Conservation (phyloP, 2,329 filamentous ascomycete species). For the Fusarium begoniae region DNA sequence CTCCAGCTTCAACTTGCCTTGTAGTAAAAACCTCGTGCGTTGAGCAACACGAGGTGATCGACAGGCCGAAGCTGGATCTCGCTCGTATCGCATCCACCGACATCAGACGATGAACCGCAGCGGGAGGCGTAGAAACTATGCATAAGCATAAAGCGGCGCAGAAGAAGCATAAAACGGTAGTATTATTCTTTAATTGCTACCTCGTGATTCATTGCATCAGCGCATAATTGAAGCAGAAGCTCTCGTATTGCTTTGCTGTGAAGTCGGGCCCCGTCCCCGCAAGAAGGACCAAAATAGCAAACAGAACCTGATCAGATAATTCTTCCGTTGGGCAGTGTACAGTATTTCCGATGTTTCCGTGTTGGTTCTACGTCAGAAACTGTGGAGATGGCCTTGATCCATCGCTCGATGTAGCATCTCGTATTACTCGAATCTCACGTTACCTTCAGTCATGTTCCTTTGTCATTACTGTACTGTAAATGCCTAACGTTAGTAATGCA, state of each 20-base stretch:
- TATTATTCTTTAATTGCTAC: not conserved
- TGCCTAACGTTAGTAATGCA: not conserved
- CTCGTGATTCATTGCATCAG: not conserved
- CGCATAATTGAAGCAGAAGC: not conserved
- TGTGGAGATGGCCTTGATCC: not conserved
- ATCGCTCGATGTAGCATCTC: not conserved
- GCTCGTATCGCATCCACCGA: conserved; percentile 37
- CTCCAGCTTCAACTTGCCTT: not conserved
- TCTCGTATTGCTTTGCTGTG: conserved; percentile 12
- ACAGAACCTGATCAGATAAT: not conserved
- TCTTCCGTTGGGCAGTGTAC: not conserved
- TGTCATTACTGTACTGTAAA: not conserved
- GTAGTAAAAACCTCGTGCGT: not conserved
- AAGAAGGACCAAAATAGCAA: not conserved
- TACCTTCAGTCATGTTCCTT: not conserved
- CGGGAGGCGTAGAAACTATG: not conserved
- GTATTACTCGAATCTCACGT: not conserved
- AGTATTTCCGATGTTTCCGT: conserved; percentile 6
- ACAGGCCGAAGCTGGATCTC: conserved; percentile 35
- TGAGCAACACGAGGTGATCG: conserved; percentile 40
- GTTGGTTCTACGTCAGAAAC: conserved; percentile 11
- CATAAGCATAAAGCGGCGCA: not conserved
- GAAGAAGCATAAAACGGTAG: conserved; percentile 13
- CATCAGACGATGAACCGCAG: conserved; percentile 30
- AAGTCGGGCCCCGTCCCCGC: conserved; percentile 12